Evolutionary conservation across 1,139 yeast genomes (phyloP).

Genomic region (Suhomyces chickasaworum): DNA sequence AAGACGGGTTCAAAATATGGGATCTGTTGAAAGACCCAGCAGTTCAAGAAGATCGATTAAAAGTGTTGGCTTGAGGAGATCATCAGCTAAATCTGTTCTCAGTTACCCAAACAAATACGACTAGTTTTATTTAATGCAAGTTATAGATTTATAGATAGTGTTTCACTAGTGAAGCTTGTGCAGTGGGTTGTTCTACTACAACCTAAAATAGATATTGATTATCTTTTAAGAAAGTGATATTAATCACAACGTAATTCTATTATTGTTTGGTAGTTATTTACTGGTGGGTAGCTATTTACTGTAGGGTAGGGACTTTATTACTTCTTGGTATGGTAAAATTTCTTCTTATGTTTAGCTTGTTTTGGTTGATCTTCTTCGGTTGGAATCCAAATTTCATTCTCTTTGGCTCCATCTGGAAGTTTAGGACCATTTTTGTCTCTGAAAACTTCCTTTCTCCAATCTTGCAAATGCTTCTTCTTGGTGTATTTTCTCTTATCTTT

Average conservation of each 20-base stretch:
- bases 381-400: slow-evolving; percentile 45
- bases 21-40: slow-evolving; percentile 11
- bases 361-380: slow-evolving; percentile 19
- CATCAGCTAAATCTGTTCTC: slow-evolving; percentile 40
- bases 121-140: slow-evolving; percentile 12
- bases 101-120: slow-evolving; percentile 46
- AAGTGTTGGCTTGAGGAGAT: slow-evolving; percentile 46
- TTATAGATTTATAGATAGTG: slow-evolving; percentile 9
- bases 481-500: slow-evolving; percentile 85
- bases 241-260: neutral
- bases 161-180: neutral
- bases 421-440: slow-evolving; percentile 62
- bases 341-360: slow-evolving; percentile 6
- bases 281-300: no score
- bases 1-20: slow-evolving; percentile 19
- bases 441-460: slow-evolving; percentile 89
- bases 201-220: neutral
- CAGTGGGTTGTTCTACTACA: neutral
- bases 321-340: slow-evolving; percentile 8
- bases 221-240: neutral
- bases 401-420: slow-evolving; percentile 32
- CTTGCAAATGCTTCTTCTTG: slow-evolving; percentile 78
- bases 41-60: slow-evolving; percentile 41
- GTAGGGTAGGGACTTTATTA: neutral
- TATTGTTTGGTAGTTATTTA: neutral